Evolutionary conservation across 2,329 filamentous ascomycete genomes (phyloP), one percentile per base, ranked within the genome.

Genomic region (Alternaria sp.): DNA sequence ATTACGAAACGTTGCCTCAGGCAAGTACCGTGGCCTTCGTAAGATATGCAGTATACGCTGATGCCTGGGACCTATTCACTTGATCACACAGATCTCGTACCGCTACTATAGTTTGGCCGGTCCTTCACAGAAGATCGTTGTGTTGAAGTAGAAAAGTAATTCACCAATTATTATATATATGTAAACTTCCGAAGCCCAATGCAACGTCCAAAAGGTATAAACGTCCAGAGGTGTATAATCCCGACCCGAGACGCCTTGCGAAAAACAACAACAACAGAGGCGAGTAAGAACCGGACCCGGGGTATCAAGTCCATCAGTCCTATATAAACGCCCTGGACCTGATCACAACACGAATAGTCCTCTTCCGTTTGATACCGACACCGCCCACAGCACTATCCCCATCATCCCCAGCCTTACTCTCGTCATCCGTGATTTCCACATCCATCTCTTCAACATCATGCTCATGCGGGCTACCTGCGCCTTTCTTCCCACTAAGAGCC

Each of bases 271-370:
- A 26, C 20, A 49, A 26, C 12, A 42, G 20, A 32, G 18, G n/a
- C 46, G 20, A 24, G 36, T 36, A 14, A 32, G 30, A 49, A 49
- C 30, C 20, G 16, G 46, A 49, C 46, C 46, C 30, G 16, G 46
- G 46, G 46, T 49, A 49, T 41, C 20, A 49, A 49, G 46, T 49
- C 46, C 30, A 34, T 8, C 38, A 22, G 18, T 18, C 51, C 66
- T 61, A 76, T 60, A 77, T 63, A 63, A 77, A 77, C 69, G 74
- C 74, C 73, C 74, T 69, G 12, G 71, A 74, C 66, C 73, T 43
- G n/a, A 77, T 76, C 51, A 76, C 60, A 39, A 75, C 67, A 51
- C 73, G 62, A 38, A 77, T 70, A 57, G 73, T 75, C 54, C 70
- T 61, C 56, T 67, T 74, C 59, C 74, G 59, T 59, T 67, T 72